Conservation (phyloP, 2,329 filamentous ascomycete species). For the Epichloe baconii region DNA sequence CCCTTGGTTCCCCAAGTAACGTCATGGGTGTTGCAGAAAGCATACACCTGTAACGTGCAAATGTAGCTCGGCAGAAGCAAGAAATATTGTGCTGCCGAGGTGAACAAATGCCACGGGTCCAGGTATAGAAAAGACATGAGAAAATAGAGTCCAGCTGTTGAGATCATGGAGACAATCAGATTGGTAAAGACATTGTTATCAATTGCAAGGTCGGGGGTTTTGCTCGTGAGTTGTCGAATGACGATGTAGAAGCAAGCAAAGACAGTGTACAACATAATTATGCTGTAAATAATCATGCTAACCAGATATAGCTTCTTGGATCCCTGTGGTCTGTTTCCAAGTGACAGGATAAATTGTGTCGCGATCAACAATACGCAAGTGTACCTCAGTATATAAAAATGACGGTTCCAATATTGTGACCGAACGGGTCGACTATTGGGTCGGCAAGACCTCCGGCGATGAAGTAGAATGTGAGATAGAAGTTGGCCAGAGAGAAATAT, state of each 20-base stretch:
- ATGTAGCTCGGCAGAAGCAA: constrained; percentile 85
- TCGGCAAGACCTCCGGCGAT: constrained; percentile 83
- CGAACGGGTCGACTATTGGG: constrained; percentile 72
- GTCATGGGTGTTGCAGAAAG: constrained; percentile 98
- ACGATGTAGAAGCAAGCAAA: constrained; percentile 87
- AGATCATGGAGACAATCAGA: constrained; percentile 77
- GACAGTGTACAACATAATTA: constrained; percentile 94
- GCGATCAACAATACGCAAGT: constrained; percentile 75
- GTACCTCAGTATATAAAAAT: constrained; percentile 84
- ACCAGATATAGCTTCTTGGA: constrained; percentile 80
- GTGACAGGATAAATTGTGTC: constrained; percentile 89
- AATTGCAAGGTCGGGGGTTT: constrained; percentile 36
- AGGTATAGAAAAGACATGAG: constrained; percentile 93
- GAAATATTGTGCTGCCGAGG: constrained; percentile 82
- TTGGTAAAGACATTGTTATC: constrained; percentile 92
- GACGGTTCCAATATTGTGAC: constrained; percentile 68
- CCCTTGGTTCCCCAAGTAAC: constrained; percentile 97
- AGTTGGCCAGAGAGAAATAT: constrained; percentile 96
- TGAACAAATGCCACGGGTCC: constrained; percentile 99
- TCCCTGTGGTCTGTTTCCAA: constrained; percentile 92
- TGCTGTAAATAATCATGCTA: constrained; percentile 76
- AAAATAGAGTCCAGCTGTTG: constrained; percentile 89
- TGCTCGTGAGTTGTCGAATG: constrained; percentile 57
- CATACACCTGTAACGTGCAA: constrained; percentile 94
- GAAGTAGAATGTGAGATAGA: constrained; percentile 98